Evolutionary conservation across 345 rosid genomes (phyloP).

Genomic region (Jatropha curcas): DNA sequence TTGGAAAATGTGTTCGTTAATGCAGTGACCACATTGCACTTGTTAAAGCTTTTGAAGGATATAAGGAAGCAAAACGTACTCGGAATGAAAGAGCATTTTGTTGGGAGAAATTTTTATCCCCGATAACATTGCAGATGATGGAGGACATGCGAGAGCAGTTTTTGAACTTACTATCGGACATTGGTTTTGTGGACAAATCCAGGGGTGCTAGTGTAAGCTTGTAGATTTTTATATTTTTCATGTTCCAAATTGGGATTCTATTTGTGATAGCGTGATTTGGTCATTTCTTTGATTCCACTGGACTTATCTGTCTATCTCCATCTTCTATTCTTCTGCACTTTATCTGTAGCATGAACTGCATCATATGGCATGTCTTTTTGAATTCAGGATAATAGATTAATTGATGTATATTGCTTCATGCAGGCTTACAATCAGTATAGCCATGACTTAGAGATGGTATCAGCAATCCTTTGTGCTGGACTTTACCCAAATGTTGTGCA

Average conservation of each 20-base stretch:
- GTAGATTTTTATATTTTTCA: conserved; percentile 8
- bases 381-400: neutral
- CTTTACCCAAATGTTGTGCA: conserved; percentile 97
- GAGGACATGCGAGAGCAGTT: conserved; percentile 96
- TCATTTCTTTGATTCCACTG: neutral
- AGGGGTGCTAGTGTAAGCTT: conserved; percentile 67
- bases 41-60: conserved; percentile 86
- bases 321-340: neutral
- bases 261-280: neutral
- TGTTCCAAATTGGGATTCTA: neutral
- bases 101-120: conserved; percentile 87
- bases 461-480: conserved; percentile 88
- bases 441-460: conserved; percentile 85
- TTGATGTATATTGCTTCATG: conserved; percentile 13
- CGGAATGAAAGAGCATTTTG: conserved; percentile 72
- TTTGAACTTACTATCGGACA: conserved; percentile 73
- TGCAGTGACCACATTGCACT: conserved; percentile 98
- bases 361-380: neutral
- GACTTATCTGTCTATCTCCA: neutral
- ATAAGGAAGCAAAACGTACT: conserved; percentile 66
- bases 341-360: neutral
- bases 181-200: conserved; percentile 91
- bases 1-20: conserved; percentile 10
- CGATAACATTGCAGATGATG: conserved; percentile 81
- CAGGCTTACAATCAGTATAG: conserved; percentile 87